phyloP scores from a whole-genome alignment of 2,329 filamentous ascomycete species.

The Sclerotinia subarctica region DNA sequence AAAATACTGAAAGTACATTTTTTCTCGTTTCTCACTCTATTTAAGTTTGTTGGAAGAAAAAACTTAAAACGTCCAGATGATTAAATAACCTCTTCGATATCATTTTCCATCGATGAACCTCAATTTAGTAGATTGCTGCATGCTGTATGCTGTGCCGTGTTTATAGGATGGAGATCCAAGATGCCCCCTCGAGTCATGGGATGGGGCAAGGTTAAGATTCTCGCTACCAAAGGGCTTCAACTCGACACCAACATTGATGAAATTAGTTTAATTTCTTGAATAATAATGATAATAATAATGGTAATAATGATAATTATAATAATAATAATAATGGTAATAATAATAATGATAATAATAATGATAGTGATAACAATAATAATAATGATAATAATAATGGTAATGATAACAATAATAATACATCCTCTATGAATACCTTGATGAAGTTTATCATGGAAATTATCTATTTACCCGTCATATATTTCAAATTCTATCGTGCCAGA shows the following conservation, averaged over 20 bases:
- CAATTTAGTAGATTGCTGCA: neutral
- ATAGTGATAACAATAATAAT: too few species aligned
- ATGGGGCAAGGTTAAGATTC: neutral
- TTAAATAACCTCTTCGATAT: neutral
- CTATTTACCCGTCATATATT: neutral
- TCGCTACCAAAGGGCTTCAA: neutral
- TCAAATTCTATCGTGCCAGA: too few species aligned
- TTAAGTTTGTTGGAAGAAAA: neutral
- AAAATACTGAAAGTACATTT: neutral
- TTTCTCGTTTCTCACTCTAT: neutral
- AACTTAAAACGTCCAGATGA: neutral
- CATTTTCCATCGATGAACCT: neutral
- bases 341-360: too few species aligned
- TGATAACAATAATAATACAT: neutral
- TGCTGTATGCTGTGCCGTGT: neutral
- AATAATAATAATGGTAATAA: too few species aligned
- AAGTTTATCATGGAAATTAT: neutral
- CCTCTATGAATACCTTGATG: neutral
- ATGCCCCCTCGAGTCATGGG: neutral
- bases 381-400: neutral
- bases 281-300: too few species aligned
- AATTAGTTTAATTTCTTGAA: conserved; percentile 2
- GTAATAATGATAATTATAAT: too few species aligned
- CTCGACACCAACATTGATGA: neutral
- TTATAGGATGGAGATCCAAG: neutral